Evolutionary conservation across 768 basidiomycete species (phyloP).

Genomic region (Lactifluus hygrophoroides): DNA sequence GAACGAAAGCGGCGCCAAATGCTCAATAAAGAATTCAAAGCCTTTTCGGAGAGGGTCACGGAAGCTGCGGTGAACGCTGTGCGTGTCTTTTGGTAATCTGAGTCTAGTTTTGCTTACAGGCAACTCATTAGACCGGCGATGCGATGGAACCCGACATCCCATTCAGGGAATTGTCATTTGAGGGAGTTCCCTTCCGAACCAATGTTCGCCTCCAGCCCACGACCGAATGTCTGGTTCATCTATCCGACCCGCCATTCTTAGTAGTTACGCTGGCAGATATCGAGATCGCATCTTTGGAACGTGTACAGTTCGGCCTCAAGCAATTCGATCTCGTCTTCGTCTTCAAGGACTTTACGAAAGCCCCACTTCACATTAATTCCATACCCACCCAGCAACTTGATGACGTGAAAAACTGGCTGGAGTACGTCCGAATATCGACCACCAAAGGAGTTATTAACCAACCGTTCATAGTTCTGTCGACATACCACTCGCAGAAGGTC

Average conservation of each 20-base stretch:
- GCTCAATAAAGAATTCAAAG: conserved; percentile 90
- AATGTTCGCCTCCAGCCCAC: conserved; percentile 93
- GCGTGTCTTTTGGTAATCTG: conserved; percentile 25
- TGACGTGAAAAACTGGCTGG: conserved; percentile 98
- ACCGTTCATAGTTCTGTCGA: conserved; percentile 71
- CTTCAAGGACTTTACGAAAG: conserved; percentile 90
- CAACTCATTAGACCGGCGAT: conserved; percentile 52
- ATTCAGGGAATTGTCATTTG: conserved; percentile 94
- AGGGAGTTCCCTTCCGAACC: conserved; percentile 92
- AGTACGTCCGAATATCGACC: conserved; percentile 47
- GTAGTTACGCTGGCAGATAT: conserved; percentile 92
- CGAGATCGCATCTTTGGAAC: conserved; percentile 93
- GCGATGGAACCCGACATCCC: conserved; percentile 91
- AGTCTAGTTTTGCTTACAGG: background rate
- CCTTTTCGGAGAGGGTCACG: conserved; percentile 86
- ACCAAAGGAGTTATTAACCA: conserved; percentile 5
- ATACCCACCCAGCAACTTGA: conserved; percentile 87
- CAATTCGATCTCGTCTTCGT: conserved; percentile 98
- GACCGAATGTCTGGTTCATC: conserved; percentile 92
- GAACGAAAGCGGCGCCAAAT: conserved; percentile 83
- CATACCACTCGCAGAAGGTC: conserved; percentile 90
- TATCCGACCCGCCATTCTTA: conserved; percentile 92
- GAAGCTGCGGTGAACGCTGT: conserved; percentile 76
- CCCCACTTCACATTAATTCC: conserved; percentile 93
- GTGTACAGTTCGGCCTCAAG: conserved; percentile 91